These are phyloP conservation scores for Agastache rugosa DNA, from an alignment of 257 asterid genomes.

Conservation along the genomic window DNA sequence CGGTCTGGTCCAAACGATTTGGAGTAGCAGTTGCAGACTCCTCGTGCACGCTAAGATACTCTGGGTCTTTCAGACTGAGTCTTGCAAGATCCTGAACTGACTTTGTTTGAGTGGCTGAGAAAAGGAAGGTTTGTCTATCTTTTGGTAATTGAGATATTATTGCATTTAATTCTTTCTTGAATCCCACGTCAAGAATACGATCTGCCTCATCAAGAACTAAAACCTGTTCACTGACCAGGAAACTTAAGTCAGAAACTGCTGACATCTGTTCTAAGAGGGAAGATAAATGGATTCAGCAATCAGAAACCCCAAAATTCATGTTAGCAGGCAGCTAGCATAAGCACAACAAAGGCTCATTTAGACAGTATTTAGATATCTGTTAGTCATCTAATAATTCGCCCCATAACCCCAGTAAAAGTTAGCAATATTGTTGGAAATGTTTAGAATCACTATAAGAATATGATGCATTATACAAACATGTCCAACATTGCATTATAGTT, in stretches of 20 bases:
- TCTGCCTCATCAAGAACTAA: constrained; percentile 98
- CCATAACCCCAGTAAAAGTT: neutral
- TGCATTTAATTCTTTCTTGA: constrained; percentile 83
- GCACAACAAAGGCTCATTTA: constrained; percentile 1
- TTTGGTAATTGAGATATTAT: constrained; percentile 94
- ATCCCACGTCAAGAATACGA: constrained; percentile 90
- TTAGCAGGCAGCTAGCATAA: neutral
- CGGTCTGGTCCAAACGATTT: constrained; percentile 75
- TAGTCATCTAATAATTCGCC: neutral
- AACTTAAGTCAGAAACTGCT: constrained; percentile 44
- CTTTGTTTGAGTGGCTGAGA: constrained; percentile 97
- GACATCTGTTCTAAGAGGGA: neutral
- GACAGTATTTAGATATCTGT: neutral
- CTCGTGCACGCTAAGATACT: constrained; percentile 91
- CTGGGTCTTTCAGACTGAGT: constrained; percentile 96
- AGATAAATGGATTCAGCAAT: neutral
- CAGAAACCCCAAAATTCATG: neutral
- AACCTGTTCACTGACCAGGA: constrained; percentile 72
- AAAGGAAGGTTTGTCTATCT: constrained; percentile 77
- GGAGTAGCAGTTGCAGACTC: constrained; percentile 92
- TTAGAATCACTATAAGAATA: constrained; percentile 2
- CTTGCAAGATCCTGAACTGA: constrained; percentile 95
- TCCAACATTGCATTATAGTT: neutral
- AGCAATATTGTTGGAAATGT: neutral
- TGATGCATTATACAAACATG: neutral